Base-by-base conservation (phyloP, 805 yeast species). In the Zygosaccharomyces gambellarensis region DNA sequence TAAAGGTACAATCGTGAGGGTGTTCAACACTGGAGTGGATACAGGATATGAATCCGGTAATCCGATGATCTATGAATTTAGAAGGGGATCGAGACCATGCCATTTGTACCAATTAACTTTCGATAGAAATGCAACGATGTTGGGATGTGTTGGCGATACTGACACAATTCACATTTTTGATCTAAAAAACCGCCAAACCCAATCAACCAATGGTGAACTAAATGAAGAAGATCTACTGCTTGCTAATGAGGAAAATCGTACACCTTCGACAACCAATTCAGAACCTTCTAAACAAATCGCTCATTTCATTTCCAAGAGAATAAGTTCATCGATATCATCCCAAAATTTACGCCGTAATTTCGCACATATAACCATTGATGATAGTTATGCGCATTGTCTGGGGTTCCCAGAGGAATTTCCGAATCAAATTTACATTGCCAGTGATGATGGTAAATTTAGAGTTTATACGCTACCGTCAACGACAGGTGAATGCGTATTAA, bases 161-260 rank as follows among this genome's bases (percentile, higher is more conserved):
- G 95, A 85, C 28, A 90, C 97, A 0, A 86, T 90, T n/a, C 97
- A 90, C 64, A 79, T 90, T 19, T 90, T 90, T 71, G 73, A 86
- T 46, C 64, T 89, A 47, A 81, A 82, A 1, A 81, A 76, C 29
- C 43, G 43, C 30, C 49, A 39, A 10, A 47, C 9, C 4, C 39
- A 42, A 11, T 22, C 39, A 7, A 31, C 17, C 3, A 43, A 40
- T 23, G 55, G 42, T 14, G 52, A 48, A 21, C 11, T 21, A 7
- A 46, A 36, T 28, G 56, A 53, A 27, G 58, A 53, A n/a, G 58
- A 55, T 8, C 39, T 41, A 2, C 40, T 51, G 29, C 23, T 46
- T 10, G 47, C 51, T 9, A 52, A 42, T 30, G 49, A 48, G 38
- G 45, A 48, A 9, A 49, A 47, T 21, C 23, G 46, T 23, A 36